These are phyloP conservation scores for Stephania cephalantha DNA, from an alignment of 164 flowering plant species.

Conservation along the genomic window DNA sequence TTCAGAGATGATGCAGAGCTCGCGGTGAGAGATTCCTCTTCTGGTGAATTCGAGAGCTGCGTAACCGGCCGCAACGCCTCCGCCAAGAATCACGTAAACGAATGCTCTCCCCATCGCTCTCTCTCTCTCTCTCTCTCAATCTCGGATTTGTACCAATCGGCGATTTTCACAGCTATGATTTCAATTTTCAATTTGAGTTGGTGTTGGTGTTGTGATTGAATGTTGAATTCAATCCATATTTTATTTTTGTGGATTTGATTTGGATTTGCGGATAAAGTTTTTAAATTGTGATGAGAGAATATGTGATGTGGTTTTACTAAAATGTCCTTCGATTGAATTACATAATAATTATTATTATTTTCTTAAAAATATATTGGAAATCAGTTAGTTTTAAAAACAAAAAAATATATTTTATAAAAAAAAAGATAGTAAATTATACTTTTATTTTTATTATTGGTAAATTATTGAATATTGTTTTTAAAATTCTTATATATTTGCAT, in stretches of 20 bases:
- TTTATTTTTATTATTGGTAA: too few species aligned
- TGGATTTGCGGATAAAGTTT: not conserved
- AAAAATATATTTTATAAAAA: too few species aligned
- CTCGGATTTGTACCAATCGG: not conserved
- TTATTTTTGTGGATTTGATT: not conserved
- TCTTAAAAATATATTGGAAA: too few species aligned
- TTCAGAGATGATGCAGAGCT: slow-evolving; percentile 93
- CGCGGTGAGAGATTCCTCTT: slow-evolving; percentile 68
- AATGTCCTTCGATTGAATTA: not conserved
- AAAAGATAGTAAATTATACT: too few species aligned
- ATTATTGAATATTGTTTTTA: too few species aligned
- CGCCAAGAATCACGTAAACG: slow-evolving; percentile 88
- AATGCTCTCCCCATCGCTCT: slow-evolving; percentile 80
- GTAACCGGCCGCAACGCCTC: slow-evolving; percentile 96
- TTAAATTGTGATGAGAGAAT: not conserved
- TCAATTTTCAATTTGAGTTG: not conserved
- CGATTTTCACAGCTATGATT: not conserved
- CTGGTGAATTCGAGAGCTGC: slow-evolving; percentile 90
- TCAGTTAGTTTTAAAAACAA: too few species aligned
- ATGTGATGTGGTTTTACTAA: not conserved
- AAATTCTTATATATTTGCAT: too few species aligned
- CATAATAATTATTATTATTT: too few species aligned
- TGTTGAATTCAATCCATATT: not conserved
- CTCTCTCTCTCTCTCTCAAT: slow-evolving; percentile 10
- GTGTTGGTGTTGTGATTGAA: too few species aligned